Evolutionary conservation across 2,329 filamentous ascomycete species (phyloP).

Genomic region (Colletotrichum chlorophyti): DNA sequence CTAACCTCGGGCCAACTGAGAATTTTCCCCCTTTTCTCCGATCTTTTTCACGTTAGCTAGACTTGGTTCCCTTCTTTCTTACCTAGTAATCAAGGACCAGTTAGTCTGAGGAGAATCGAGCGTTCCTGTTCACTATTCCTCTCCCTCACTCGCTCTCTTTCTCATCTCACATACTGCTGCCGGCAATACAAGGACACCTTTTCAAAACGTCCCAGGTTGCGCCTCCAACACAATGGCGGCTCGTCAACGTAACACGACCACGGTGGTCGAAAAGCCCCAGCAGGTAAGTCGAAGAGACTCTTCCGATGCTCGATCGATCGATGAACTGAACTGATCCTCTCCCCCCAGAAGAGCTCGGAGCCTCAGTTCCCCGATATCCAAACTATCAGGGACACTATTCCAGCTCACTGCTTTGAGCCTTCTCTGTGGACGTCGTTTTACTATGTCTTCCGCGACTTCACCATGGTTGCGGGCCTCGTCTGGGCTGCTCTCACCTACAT

Average conservation of each 20-base stretch:
- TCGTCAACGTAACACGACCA: conserved; percentile 22
- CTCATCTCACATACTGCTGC: conserved; percentile 11
- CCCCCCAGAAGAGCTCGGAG: conserved; percentile 17
- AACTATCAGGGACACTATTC: conserved; percentile 60
- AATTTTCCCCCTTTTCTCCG: conserved; percentile 2
- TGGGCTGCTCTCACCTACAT: conserved; percentile 62
- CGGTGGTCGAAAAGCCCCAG: conserved; percentile 29
- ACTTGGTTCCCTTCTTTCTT: not conserved
- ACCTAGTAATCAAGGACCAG: not conserved
- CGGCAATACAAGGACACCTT: not conserved
- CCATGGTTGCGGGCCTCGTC: conserved; percentile 54
- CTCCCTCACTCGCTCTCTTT: no score
- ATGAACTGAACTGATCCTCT: not conserved
- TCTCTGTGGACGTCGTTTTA: conserved; percentile 56
- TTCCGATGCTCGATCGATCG: conserved; percentile 6
- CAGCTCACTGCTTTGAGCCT: conserved; percentile 66
- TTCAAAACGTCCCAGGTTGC: not conserved
- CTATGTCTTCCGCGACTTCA: conserved; percentile 64
- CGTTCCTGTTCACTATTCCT: no score
- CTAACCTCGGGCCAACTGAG: conserved; percentile 18
- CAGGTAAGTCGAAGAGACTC: conserved; percentile 9
- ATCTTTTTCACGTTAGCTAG: not conserved
- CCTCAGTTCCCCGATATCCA: conserved; percentile 52
- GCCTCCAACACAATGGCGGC: conserved; percentile 11
- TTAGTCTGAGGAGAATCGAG: not conserved